Evolutionary conservation across 2,329 filamentous ascomycete species (phyloP), one percentile per base, ranked within the genome.

Genomic region (Fonsecaea pugnacius): DNA sequence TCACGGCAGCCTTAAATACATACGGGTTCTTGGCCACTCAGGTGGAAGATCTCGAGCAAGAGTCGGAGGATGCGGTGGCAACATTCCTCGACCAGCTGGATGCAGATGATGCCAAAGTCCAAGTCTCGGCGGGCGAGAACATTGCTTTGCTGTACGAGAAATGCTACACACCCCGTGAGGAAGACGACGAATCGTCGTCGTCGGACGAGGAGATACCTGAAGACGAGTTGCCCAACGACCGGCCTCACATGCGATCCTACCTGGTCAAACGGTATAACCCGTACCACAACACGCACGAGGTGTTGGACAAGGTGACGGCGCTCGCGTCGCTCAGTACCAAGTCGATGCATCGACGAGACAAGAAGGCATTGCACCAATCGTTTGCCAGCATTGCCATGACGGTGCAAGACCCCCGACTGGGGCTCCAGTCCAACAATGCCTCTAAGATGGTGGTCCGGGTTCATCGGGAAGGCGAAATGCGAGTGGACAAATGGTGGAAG

Each of bases 51-150:
- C 82, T 92, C 50, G 87, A 91, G 70, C 84, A 85, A 16, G 83
- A 87, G 65, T 91, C 89, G 35, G 88, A 91, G 68, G 79, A 86
- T 32, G 89, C 91, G 16, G 85, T 95, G 71, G 90, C 95, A 59
- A 88, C 89, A 1, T 92, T 96, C 70, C 87, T 91, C 48, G 92
- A 96, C 54, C 92, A 96, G 76, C 88, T 96, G 18, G 88, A 93
- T 65, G 92, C 90, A 74, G 83, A 83, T 35, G 88, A 92, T 64
- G 80, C 87, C 0, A 80, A 84, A 8, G 90, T 96, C 0, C 91
- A 95, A 72, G 87, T 91, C 52, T 87, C 89, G 3, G 89, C 91
- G 0, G 91, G 89, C 3, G 86, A 89, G 72, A 91, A 91, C 74
- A 92, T 96, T 64, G 92, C 92, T 0, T 81, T 96, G 9, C 81